Evolutionary conservation across 148 eudicot genomes (phyloP).

Genomic region (Heliamphora exappendiculata): DNA sequence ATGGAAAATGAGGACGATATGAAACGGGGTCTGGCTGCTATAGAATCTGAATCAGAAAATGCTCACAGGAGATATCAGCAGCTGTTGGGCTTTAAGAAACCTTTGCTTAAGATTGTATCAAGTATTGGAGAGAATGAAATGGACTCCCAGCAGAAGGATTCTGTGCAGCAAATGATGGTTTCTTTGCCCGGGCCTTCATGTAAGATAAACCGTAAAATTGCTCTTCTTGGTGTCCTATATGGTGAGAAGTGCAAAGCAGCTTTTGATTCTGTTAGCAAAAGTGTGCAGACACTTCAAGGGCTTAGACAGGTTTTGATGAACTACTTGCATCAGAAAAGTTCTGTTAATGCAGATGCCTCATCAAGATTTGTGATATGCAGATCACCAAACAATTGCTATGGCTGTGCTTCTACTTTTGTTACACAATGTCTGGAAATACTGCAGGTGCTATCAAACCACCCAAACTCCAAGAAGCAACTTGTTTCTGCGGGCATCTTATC

Average conservation of each 20-base stretch:
- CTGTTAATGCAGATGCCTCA: slow-evolving; percentile 42
- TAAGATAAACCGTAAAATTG: slow-evolving; percentile 94
- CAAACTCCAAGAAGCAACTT: slow-evolving; percentile 86
- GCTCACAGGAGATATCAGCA: slow-evolving; percentile 99
- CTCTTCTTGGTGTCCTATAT: slow-evolving; percentile 95
- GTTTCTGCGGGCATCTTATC: slow-evolving; percentile 83
- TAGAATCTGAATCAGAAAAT: slow-evolving; percentile 99
- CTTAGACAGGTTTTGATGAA: slow-evolving; percentile 95
- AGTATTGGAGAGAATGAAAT: slow-evolving; percentile 98
- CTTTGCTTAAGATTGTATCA: slow-evolving; percentile 92
- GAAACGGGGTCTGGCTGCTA: slow-evolving; percentile 95
- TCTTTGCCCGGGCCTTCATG: slow-evolving; percentile 98
- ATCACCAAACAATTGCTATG: slow-evolving; percentile 92
- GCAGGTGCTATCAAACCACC: slow-evolving; percentile 89
- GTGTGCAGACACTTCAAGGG: slow-evolving; percentile 99
- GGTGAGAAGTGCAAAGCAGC: slow-evolving; percentile 99
- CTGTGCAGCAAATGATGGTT: slow-evolving; percentile 99
- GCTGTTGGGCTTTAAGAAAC: slow-evolving; percentile 94
- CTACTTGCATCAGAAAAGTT: slow-evolving; percentile 77
- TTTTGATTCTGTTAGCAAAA: slow-evolving; percentile 98
- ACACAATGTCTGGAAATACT: slow-evolving; percentile 92
- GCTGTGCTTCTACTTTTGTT: slow-evolving; percentile 94
- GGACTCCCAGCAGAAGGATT: slow-evolving; percentile 99
- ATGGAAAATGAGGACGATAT: slow-evolving; percentile 99
- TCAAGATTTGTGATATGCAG: slow-evolving; percentile 82